These are phyloP conservation scores for Ogataea thermomethanolica DNA, from an alignment of 805 yeast species.

Conservation along the genomic window DNA sequence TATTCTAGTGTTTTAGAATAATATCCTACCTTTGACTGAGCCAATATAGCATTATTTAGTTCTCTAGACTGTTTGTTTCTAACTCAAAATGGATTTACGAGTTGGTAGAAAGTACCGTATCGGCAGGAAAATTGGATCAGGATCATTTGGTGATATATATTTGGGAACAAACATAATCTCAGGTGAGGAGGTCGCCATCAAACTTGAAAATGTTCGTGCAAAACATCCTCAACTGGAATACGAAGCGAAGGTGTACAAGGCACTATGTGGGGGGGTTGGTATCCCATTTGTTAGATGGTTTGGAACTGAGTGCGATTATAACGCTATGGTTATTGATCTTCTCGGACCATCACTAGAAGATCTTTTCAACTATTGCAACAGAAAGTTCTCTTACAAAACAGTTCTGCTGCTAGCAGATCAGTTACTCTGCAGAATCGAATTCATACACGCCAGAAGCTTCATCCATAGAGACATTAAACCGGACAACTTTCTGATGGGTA, in stretches of 20 bases:
- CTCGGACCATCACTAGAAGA: slow-evolving; percentile 96
- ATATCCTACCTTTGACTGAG: neutral
- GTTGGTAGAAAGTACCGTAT: slow-evolving; percentile 93
- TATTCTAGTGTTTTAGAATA: slow-evolving; percentile 12
- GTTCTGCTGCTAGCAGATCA: slow-evolving; percentile 92
- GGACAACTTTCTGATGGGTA: slow-evolving; percentile 82
- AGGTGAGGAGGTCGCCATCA: slow-evolving; percentile 97
- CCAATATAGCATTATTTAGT: slow-evolving; percentile 4
- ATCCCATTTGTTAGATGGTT: slow-evolving; percentile 96
- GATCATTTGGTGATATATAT: slow-evolving; percentile 96
- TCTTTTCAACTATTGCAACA: slow-evolving; percentile 90
- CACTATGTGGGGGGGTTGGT: slow-evolving; percentile 94
- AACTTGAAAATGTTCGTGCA: slow-evolving; percentile 83
- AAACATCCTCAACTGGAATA: slow-evolving; percentile 96
- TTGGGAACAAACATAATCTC: slow-evolving; percentile 89
- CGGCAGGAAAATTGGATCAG: slow-evolving; percentile 94
- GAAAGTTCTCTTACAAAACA: slow-evolving; percentile 90
- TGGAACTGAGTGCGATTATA: slow-evolving; percentile 94
- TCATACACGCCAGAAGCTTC: slow-evolving; percentile 91
- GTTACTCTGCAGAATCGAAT: slow-evolving; percentile 88
- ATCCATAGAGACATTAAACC: slow-evolving; percentile 84
- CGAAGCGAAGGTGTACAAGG: slow-evolving; percentile 93
- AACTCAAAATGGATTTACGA: slow-evolving; percentile 55
- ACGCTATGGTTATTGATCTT: slow-evolving; percentile 94
- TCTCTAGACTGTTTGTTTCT: slow-evolving; percentile 4